Evolutionary conservation across 805 yeast species (phyloP).

Genomic region (Wickerhamomyces canadensis): DNA sequence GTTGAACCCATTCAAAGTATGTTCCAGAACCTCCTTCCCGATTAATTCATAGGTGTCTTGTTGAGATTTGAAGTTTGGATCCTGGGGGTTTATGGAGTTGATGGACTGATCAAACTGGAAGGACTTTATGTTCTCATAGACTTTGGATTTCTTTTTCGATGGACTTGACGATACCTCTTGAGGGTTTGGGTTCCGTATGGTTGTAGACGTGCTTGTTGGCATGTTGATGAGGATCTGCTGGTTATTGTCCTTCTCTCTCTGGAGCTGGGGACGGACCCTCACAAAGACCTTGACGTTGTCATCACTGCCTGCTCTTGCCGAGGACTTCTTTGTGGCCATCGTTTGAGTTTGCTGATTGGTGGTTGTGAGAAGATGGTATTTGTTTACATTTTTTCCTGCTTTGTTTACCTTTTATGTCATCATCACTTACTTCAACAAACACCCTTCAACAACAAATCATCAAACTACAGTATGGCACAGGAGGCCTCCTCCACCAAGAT

Average conservation of each 20-base stretch:
- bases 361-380: no score
- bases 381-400: background rate
- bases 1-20: slow-evolving; percentile 63
- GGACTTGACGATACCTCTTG: slow-evolving; percentile 9
- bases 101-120: slow-evolving; percentile 50
- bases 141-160: slow-evolving; percentile 5
- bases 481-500: no score
- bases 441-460: no score
- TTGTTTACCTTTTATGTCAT: no score
- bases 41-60: slow-evolving; percentile 41
- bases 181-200: slow-evolving; percentile 7
- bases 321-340: background rate
- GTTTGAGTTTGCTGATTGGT: background rate
- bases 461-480: no score
- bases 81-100: slow-evolving; percentile 36
- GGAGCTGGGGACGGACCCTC: slow-evolving; percentile 42
- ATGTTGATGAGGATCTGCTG: slow-evolving; percentile 16
- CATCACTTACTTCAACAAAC: no score
- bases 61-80: slow-evolving; percentile 42
- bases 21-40: slow-evolving; percentile 57
- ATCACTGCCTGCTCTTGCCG: background rate
- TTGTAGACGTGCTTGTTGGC: slow-evolving; percentile 11
- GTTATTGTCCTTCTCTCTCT: slow-evolving; percentile 14
- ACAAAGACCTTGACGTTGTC: slow-evolving; percentile 43
- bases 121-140: slow-evolving; percentile 18